These are phyloP conservation scores for Cutaneotrichosporon sp. DNA, from an alignment of 1,284 basidiomycete species.

Conservation along the genomic window DNA sequence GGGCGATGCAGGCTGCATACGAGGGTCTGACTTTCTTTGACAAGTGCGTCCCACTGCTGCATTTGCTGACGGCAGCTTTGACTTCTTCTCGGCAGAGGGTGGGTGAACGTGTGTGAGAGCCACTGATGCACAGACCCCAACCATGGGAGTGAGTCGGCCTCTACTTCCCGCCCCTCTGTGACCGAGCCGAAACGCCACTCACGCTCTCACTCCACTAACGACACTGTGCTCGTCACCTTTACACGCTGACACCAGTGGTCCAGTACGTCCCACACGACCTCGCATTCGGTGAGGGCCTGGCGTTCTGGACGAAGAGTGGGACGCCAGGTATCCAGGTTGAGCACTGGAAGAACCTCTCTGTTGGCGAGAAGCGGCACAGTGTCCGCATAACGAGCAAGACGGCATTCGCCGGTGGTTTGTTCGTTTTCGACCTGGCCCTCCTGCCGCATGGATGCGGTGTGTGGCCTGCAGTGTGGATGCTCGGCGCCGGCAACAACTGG, in stretches of 20 bases:
- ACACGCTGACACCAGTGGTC: constrained; percentile 5
- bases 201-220: too few relatives aligned
- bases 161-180: neutral
- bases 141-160: constrained; percentile 39
- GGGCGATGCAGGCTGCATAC: constrained; percentile 42
- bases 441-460: constrained; percentile 77
- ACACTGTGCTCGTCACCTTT: too few relatives aligned
- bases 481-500: constrained; percentile 29
- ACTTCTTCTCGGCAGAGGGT: constrained; percentile 40
- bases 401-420: constrained; percentile 66
- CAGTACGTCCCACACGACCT: constrained; percentile 32
- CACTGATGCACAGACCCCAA: constrained; percentile 37
- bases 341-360: constrained; percentile 33
- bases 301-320: constrained; percentile 38
- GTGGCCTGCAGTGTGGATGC: constrained; percentile 67
- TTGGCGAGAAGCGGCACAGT: constrained; percentile 35
- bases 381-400: constrained; percentile 71
- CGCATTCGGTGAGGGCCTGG: constrained; percentile 35
- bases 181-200: neutral
- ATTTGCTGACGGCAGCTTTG: constrained; percentile 28
- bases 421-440: constrained; percentile 70
- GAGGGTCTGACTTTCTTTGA: constrained; percentile 48
- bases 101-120: constrained; percentile 14
- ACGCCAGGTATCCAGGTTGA: constrained; percentile 46
- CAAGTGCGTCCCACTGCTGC: constrained; percentile 29